These are phyloP conservation scores for Skeletonema grethae DNA, from an alignment of 108 stramenopile genomes.

Conservation along the genomic window DNA sequence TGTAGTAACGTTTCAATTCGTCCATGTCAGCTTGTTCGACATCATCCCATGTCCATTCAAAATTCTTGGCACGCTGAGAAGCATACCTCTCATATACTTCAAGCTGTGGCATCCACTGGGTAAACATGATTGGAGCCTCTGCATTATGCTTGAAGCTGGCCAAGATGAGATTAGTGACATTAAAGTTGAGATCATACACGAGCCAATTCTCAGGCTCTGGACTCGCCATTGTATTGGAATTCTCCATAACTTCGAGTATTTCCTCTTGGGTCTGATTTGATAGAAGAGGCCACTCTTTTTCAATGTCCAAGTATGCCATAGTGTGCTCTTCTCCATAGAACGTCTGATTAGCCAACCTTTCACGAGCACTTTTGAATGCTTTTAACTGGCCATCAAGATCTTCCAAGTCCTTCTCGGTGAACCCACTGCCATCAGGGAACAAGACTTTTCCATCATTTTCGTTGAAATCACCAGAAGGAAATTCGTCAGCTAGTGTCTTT, in stretches of 20 bases:
- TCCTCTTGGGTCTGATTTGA: slow-evolving; percentile 52
- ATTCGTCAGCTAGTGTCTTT: slow-evolving; percentile 56
- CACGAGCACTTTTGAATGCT: slow-evolving; percentile 54
- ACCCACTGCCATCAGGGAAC: slow-evolving; percentile 40
- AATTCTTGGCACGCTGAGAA: slow-evolving; percentile 64
- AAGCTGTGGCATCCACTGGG: slow-evolving; percentile 86
- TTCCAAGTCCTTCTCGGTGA: slow-evolving; percentile 65
- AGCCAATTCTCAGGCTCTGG: slow-evolving; percentile 65
- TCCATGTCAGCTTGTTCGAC: slow-evolving; percentile 72
- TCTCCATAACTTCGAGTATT: slow-evolving; percentile 53
- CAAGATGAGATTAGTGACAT: slow-evolving; percentile 82
- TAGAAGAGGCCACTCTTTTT: slow-evolving; percentile 47
- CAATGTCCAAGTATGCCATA: slow-evolving; percentile 48
- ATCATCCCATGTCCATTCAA: slow-evolving; percentile 84
- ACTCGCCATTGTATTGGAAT: slow-evolving; percentile 53
- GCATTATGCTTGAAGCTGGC: slow-evolving; percentile 82
- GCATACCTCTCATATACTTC: slow-evolving; percentile 70
- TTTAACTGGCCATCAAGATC: slow-evolving; percentile 49
- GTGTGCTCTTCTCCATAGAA: slow-evolving; percentile 65
- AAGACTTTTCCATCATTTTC: slow-evolving; percentile 45
- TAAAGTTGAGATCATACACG: slow-evolving; percentile 82
- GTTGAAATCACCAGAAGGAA: slow-evolving; percentile 33
- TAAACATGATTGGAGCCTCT: slow-evolving; percentile 76
- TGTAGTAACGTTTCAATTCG: slow-evolving; percentile 78
- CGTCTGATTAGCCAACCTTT: slow-evolving; percentile 52